phyloP scores from a whole-genome alignment of 345 rosid genomes.

The Jatropha curcas region DNA sequence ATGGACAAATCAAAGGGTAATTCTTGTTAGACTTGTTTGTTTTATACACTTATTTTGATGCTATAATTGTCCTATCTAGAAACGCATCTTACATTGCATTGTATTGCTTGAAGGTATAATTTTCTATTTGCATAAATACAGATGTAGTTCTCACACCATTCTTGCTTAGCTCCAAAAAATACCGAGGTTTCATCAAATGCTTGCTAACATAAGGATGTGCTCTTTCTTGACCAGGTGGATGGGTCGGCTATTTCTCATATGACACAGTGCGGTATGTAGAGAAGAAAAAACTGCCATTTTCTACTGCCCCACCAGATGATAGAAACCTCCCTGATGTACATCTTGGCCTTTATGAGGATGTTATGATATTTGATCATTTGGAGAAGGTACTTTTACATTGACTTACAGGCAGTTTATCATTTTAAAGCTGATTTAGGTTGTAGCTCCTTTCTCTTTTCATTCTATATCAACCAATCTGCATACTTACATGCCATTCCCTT shows the following conservation, averaged over 20 bases:
- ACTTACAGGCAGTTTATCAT: background rate
- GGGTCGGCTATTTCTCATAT: constrained; percentile 96
- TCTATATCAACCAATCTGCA: background rate
- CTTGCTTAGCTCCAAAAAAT: background rate
- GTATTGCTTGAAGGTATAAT: background rate
- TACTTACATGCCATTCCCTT: background rate
- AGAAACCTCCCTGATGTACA: constrained; percentile 92
- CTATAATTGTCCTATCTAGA: background rate
- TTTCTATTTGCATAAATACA: background rate
- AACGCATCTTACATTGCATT: background rate
- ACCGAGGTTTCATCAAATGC: background rate
- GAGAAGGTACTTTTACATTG: constrained; percentile 59
- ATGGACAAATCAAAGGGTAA: background rate
- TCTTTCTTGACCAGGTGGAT: constrained; percentile 63
- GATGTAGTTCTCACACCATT: background rate
- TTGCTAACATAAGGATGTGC: background rate
- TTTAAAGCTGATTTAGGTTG: background rate
- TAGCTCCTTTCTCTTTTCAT: background rate
- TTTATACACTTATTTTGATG: background rate
- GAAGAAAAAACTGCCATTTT: constrained; percentile 84
- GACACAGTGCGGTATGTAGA: constrained; percentile 88
- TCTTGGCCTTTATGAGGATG: constrained; percentile 87
- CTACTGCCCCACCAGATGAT: constrained; percentile 73
- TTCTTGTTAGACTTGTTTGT: background rate
- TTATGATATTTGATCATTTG: constrained; percentile 86